Evolutionary conservation across 495 filamentous ascomycete species (phyloP), one percentile per base, ranked within the genome.

Genomic region (Penicillium angulare): DNA sequence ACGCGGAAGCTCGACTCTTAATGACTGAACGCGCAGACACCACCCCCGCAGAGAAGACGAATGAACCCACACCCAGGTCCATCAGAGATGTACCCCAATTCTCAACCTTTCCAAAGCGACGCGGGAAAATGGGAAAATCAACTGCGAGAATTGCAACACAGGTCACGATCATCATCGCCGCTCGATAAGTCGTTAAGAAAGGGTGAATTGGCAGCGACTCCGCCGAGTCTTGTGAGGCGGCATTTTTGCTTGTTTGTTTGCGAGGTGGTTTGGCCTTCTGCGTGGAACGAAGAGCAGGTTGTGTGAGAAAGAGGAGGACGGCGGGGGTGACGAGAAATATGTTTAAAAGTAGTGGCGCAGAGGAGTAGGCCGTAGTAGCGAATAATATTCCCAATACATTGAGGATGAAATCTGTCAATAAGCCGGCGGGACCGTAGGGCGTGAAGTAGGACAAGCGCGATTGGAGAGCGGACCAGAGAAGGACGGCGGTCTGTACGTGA

Each of bases 51-150:
- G 91, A 90, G 70, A 95, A 99, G 51, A 99, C 93, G 61, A 99
- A 99, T 1, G 92, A 96, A 5, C 93, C 93, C 38, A 99, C 93
- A 8, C 93, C 93, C 59, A 97, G 77, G 68, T 99, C 93, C 93
- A 99, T 99, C 53, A 99, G 65, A 3, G 92, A 97, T 17, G 93
- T 97, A 17, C 93, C 93, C 91, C 93, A 99, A 31, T 86, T 97
- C 71, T 99, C 93, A 0, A 91, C 93, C 73, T 99, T 99, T 16
- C 90, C 93, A 61, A 97, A 97, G 5, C 93, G 86, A 2, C 93
- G 83, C 2, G 93, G 93, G 55, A 99, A 99, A 43, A 95, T 72
- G 16, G 76, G 81, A 61, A 99, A 99, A 69, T 99, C 93, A 17
- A 99, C 93, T 8, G 95, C 93, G n/a, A 99, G 80, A 54, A 99